Evolutionary conservation across 1,284 basidiomycete genomes (phyloP).

Genomic region (Trametes hirsuta): DNA sequence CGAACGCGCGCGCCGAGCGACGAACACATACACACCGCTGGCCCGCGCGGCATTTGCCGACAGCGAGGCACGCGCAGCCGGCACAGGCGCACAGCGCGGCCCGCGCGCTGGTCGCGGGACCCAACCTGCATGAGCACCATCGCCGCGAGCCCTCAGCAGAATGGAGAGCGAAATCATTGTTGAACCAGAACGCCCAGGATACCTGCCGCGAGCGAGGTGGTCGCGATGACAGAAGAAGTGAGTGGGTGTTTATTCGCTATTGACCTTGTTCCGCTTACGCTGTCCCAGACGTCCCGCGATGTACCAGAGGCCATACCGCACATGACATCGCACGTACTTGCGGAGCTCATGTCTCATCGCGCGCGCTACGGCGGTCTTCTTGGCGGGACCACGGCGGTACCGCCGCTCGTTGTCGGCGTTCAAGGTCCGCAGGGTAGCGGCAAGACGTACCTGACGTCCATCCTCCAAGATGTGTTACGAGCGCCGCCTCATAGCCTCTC

Average conservation of each 20-base stretch:
- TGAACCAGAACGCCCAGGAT: too few species aligned
- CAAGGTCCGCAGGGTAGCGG: conserved; percentile 91
- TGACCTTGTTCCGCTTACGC: not conserved
- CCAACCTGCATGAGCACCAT: not conserved
- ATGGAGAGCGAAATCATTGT: too few species aligned
- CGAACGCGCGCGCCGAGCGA: not conserved
- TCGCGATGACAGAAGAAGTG: not conserved
- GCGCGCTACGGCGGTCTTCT: not conserved
- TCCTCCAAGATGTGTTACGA: conserved; percentile 54
- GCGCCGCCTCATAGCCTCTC: conserved; percentile 54
- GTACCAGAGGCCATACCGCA: conserved; percentile 37
- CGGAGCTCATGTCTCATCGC: conserved; percentile 38
- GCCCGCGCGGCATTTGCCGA: conserved; percentile 13
- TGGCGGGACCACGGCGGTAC: not conserved
- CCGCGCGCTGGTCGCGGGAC: conserved; percentile 2
- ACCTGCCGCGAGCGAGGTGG: too few species aligned
- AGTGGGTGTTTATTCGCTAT: not conserved
- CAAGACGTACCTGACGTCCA: conserved; percentile 72
- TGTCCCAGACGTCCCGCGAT: not conserved
- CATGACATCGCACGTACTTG: conserved; percentile 49
- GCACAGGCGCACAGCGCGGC: not conserved
- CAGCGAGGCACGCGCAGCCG: not conserved
- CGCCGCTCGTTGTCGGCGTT: conserved; percentile 74
- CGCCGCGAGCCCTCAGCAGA: too few species aligned
- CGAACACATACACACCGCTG: not conserved